Evolutionary conservation across 805 yeast species (phyloP).

Genomic region (Metschnikowia vanudenii): DNA sequence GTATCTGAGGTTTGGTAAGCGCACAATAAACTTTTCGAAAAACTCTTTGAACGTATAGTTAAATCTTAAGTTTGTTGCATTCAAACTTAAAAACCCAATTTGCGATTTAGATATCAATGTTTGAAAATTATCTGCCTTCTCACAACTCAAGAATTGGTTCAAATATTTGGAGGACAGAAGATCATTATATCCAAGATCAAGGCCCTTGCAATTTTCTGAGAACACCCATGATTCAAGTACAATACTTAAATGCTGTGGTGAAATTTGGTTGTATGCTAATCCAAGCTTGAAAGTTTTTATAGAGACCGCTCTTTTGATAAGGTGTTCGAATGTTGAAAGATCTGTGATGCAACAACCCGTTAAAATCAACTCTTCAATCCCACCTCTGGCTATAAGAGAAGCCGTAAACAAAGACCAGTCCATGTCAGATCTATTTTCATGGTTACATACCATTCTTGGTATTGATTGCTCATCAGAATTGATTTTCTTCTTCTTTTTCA

Average conservation of each 20-base stretch:
- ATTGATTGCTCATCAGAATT: slow-evolving; percentile 28
- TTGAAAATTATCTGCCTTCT: slow-evolving; percentile 20
- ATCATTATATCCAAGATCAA: slow-evolving; percentile 85
- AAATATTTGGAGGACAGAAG: slow-evolving; percentile 39
- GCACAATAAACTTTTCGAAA: slow-evolving; percentile 50
- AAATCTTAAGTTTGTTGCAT: slow-evolving; percentile 58
- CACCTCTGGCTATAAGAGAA: slow-evolving; percentile 65
- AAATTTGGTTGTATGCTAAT: slow-evolving; percentile 69
- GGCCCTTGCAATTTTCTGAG: slow-evolving; percentile 53
- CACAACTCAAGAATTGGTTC: slow-evolving; percentile 38
- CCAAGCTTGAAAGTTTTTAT: slow-evolving; percentile 64
- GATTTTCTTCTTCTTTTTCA: slow-evolving; percentile 35
- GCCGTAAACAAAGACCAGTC: slow-evolving; percentile 81
- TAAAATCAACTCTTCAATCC: slow-evolving; percentile 74
- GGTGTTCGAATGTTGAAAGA: slow-evolving; percentile 50
- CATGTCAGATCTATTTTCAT: slow-evolving; percentile 64
- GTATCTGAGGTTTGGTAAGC: slow-evolving; percentile 59
- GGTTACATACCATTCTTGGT: slow-evolving; percentile 46
- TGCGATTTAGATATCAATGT: slow-evolving; percentile 22
- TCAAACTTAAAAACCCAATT: slow-evolving; percentile 55
- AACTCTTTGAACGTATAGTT: slow-evolving; percentile 48
- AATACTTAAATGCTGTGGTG: slow-evolving; percentile 54
- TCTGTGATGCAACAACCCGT: slow-evolving; percentile 72
- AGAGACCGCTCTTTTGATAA: slow-evolving; percentile 56
- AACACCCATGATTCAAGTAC: slow-evolving; percentile 57